A percentile compares a stretch with the other conserved stretches of the same genome.
Conservation (phyloP, 768 basidiomycete species). For the Wakefieldia striispora region DNA sequence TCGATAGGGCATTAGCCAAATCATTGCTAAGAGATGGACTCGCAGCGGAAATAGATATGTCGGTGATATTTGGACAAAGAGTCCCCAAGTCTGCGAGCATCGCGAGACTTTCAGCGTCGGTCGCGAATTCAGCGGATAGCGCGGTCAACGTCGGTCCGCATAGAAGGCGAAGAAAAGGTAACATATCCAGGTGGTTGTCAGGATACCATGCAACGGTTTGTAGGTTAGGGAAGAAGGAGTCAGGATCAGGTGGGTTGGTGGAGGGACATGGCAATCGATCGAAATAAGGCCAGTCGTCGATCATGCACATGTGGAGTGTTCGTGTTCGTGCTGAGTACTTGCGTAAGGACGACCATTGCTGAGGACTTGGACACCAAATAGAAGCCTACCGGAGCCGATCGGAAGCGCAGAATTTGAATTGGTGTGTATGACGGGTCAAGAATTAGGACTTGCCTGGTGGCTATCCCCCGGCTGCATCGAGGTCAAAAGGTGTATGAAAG, state of each 20-base stretch:
- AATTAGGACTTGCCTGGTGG: constrained; percentile 9
- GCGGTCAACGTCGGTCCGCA: constrained; percentile 22
- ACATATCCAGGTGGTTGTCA: constrained; percentile 14
- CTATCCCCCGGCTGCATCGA: background rate
- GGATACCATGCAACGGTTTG: constrained; percentile 23
- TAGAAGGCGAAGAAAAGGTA: constrained; percentile 22
- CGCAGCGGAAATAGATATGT: constrained; percentile 15
- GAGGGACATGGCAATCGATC: constrained; percentile 12
- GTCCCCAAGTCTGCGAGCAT: constrained; percentile 11
- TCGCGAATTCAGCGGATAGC: constrained; percentile 19
- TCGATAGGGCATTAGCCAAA: constrained; percentile 14
- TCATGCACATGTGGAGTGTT: constrained; percentile 19
- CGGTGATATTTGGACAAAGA: constrained; percentile 18
- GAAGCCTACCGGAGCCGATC: background rate
- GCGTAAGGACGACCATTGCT: constrained; percentile 21
- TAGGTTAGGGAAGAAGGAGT: constrained; percentile 24
- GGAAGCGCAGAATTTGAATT: background rate
- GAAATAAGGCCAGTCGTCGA: constrained; percentile 13
- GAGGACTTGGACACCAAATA: background rate
- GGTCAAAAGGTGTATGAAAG: constrained; percentile 19
- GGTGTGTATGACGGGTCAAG: no score
- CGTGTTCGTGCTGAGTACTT: constrained; percentile 20
- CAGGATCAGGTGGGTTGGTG: constrained; percentile 7
- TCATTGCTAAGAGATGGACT: constrained; percentile 5
- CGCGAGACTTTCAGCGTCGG: constrained; percentile 15